phyloP scores from a whole-genome alignment of 306 rosid species.

The Cucurbita pepo region DNA sequence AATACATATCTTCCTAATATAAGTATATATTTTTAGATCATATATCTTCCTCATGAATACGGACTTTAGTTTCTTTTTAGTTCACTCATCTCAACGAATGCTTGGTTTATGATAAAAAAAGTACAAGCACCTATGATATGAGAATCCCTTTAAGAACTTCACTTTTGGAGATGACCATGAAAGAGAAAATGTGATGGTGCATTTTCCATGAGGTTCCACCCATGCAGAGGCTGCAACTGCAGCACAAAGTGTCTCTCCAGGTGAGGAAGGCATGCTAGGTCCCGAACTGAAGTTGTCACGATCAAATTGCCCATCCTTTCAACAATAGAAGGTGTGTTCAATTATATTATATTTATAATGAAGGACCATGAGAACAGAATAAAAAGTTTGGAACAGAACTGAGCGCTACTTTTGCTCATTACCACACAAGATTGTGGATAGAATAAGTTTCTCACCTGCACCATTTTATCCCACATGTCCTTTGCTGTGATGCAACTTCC shows the following conservation, averaged over 20 bases:
- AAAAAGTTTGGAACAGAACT: not conserved
- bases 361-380: not conserved
- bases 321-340: not conserved
- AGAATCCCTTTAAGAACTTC: conserved; percentile 73
- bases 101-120: not conserved
- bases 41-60: not conserved
- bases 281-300: conserved; percentile 64
- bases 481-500: conserved; percentile 59
- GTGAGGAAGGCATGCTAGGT: conserved; percentile 71
- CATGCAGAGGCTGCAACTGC: conserved; percentile 93
- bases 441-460: conserved; percentile 35
- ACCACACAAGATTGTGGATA: not conserved
- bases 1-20: not conserved
- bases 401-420: not conserved
- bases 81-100: not conserved
- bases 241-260: conserved; percentile 89
- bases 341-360: not conserved
- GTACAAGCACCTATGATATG: conserved; percentile 42
- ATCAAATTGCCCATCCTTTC: conserved; percentile 85
- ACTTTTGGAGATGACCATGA: conserved; percentile 98
- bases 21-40: not conserved
- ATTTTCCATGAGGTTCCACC: conserved; percentile 99
- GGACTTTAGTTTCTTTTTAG: not conserved
- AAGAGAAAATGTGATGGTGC: conserved; percentile 79
- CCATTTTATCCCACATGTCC: conserved; percentile 78